These are phyloP conservation scores for Orbilia brochopaga DNA, from an alignment of 2,329 filamentous ascomycete species.

Conservation along the genomic window DNA sequence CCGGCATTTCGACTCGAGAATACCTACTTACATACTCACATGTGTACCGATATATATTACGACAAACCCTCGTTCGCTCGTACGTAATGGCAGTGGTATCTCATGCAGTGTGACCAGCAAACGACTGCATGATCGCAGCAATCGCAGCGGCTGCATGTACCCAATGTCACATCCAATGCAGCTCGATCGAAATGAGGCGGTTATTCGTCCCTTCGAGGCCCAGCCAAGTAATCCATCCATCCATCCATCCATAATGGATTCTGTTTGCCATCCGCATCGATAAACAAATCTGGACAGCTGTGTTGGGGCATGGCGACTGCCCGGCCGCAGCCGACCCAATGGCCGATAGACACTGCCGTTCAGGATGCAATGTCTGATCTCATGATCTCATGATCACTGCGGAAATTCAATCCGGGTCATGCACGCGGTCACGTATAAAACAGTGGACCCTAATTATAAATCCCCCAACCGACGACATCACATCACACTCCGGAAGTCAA, in stretches of 20 bases:
- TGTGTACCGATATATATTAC: too few species aligned
- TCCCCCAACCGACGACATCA: too few species aligned
- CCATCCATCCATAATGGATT: too few species aligned
- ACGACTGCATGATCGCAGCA: neutral
- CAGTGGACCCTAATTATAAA: neutral
- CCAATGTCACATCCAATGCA: neutral
- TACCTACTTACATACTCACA: too few species aligned
- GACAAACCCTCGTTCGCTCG: too few species aligned
- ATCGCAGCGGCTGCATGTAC: neutral
- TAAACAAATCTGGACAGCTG: neutral
- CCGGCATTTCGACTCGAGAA: too few species aligned
- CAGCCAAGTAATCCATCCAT: neutral
- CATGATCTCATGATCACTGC: conserved; percentile 2
- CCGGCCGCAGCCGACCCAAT: conserved; percentile 1
- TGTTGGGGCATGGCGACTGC: conserved; percentile 4
- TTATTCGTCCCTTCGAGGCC: neutral
- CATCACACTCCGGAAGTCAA: too few species aligned
- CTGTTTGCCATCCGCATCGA: too few species aligned
- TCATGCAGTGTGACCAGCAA: conserved; percentile 3
- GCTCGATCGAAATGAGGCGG: too few species aligned
- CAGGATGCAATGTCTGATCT: too few species aligned
- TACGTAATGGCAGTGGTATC: neutral
- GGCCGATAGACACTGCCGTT: neutral
- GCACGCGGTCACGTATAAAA: neutral
- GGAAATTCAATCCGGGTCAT: neutral